A percentile compares a stretch with the other conserved stretches of the same genome.
phyloP scores from a whole-genome alignment of 768 basidiomycete genomes.

The Collybia sordida region DNA sequence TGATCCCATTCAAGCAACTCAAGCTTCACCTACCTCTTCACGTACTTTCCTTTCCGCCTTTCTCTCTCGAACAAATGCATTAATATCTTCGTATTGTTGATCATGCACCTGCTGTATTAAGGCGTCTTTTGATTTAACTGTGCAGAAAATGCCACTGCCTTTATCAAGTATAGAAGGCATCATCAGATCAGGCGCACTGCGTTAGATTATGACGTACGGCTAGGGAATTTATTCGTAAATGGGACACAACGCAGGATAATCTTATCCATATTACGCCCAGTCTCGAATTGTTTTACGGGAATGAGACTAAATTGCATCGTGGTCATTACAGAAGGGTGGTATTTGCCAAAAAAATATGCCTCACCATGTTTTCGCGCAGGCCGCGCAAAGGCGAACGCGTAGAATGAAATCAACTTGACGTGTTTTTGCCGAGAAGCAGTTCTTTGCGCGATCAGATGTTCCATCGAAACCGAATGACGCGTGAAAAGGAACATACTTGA shows the following conservation, averaged over 20 bases:
- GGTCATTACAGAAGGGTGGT: background rate
- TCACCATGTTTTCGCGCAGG: conserved; percentile 21
- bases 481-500: conserved; percentile 18
- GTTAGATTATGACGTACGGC: conserved; percentile 9
- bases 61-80: conserved; percentile 13
- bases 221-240: conserved; percentile 9
- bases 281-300: conserved; percentile 11
- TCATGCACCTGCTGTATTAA: conserved; percentile 17
- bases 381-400: conserved; percentile 22
- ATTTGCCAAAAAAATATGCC: background rate
- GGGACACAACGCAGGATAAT: conserved; percentile 19
- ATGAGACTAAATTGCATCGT: conserved; percentile 9
- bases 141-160: conserved; percentile 14
- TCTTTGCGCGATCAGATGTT: conserved; percentile 15
- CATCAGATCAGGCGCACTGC: background rate
- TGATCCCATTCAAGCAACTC: background rate
- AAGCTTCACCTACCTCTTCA: conserved; percentile 3
- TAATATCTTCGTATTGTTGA: background rate
- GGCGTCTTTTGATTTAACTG: conserved; percentile 11
- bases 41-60: conserved; percentile 10
- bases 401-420: conserved; percentile 21
- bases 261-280: conserved; percentile 9
- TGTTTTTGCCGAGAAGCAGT: conserved; percentile 12
- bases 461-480: background rate
- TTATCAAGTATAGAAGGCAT: background rate